Base-by-base conservation (phyloP, 2,329 filamentous ascomycete species). In the Eutypella sp. region DNA sequence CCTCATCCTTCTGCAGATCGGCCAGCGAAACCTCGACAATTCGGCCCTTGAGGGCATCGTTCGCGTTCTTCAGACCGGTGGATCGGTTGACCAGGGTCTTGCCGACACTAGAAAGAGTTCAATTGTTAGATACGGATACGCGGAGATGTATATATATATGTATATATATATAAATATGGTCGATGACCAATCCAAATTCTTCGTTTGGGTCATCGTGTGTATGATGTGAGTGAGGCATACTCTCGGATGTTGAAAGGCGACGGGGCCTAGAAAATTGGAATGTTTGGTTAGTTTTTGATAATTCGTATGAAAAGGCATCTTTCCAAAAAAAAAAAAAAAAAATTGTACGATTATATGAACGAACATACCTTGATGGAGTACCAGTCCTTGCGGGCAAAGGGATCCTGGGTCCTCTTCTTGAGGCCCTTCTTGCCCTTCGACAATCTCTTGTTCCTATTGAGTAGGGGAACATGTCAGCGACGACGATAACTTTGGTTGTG, bases 341-440 rank as follows among this genome's bases (percentile, higher is more conserved):
- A n/a, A n/a, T n/a, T n/a, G n/a, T n/a, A n/a, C n/a, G n/a, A n/a
- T n/a, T n/a, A n/a, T n/a, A n/a, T n/a, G 13, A 29, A 29, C 13
- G 13, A 22, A 46, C 77, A 61, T 68, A 89, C 86, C 85, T 97
- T 97, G 76, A 99, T 85, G 67, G 86, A 88, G 80, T 91, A 99
- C 89, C 95, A 97, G 74, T 97, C 93, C 84, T 99, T 99, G 72
- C 92, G 88, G 68, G 91, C 83, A 82, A 97, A 97, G 68, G 93
- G 92, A 75, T 99, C 93, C 65, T 86, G 79, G 68, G 91, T 92
- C 80, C 92, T 92, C 92, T 99, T 97, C 89, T 97, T 97, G 73
- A 97, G 82, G 75, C 93, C 92, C 85, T 99, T 99, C 89, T 97
- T 99, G 80, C 93, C 93, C 85, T 99, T 99, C 61, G 93, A 97